Evolutionary conservation across 345 rosid genomes (phyloP), one percentile per base, ranked within the genome.

Genomic region (Lepidium sativum): DNA sequence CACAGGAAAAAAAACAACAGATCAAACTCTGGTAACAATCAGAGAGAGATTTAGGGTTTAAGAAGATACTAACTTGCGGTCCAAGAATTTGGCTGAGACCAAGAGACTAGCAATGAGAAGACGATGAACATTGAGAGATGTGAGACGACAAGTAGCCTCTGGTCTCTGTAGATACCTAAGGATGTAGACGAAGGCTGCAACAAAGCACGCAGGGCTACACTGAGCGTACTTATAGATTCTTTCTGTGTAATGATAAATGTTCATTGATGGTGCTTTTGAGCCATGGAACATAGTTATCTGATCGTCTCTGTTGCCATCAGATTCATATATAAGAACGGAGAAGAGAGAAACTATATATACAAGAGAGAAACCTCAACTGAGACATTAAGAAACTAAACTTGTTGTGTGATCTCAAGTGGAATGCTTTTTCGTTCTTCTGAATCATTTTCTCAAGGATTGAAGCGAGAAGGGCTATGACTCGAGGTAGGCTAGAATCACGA

Each of bases 81-180:
- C 79, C 75, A 73, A 54, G 59, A 80, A 71, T 58, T 80, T 80
- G 52, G 79, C 75, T 15, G 83, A 78, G 2, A 77, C 49, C 68
- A 80, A 54, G 6, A 77, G 42, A 74, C 77, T 74, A 1, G 83
- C 74, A 39, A 80, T 74, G 47, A 80, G 69, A 50, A 80, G 80
- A 21, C 83, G 80, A 56, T 80, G 83, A 34, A 68, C 64, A 31
- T 77, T 80, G 68, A 80, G 77, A 27, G 72, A 74, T 31, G 83
- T 76, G 10, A 80, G 78, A 61, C 10, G 60, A 55, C 43, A 54
- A 38, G 16, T 57, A 67, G 18, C 31, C 57, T 9, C 43, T 52
- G 67, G 70, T 59, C 21, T 65, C 7, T 67, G 65, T 17, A 73
- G 63, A 69, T 72, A 80, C 35, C 72, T 67, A n/a, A 76, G 67